Base-by-base conservation (phyloP, 2,329 filamentous ascomycete species). In the Colletotrichum liaoningense region DNA sequence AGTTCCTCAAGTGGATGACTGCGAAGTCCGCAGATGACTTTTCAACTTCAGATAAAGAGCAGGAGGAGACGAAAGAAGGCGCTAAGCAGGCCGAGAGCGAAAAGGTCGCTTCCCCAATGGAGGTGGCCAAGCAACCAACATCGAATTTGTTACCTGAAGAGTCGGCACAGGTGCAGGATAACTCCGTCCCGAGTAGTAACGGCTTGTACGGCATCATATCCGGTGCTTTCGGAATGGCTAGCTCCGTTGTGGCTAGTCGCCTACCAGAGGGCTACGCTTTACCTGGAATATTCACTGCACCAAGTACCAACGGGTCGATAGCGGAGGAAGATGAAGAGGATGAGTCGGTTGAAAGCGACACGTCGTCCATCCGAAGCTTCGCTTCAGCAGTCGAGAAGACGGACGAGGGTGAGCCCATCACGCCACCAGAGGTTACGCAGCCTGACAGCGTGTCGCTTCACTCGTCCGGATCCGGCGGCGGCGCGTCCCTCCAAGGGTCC, bases 1-100 rank as follows among this genome's bases (percentile, higher is more conserved):
- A 95, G 81, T 97, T 97, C 77, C 81, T 97, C 16, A 90, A 95
- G 70, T 97, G 95, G 95, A 78, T 89, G 35, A 84, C 84, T 8
- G 80, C 84, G 5, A 85, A 84, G 73, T 80, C 80, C 11, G 76
- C 80, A 16, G 79, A 83, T 5, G 82, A 82, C 6, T 81, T 85
- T 26, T 74, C 77, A 5, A 72, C 81, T 67, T 68, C 76, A 33
- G 70, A 75, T 24, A 38, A 63, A 8, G 57, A 57, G 24, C 38
- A 75, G 28, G 63, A 67, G 57, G 49, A 72, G 16, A 72, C 63
- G n/a, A 77, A 78, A 64, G 72, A 73, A 30, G 78, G 77, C 12
- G 73, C 74, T n/a, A 77, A 77, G n/a, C 75, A 82, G 63, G 73
- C 80, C 38, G 80, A 82, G 60, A 78, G 79, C 55, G 33, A 60